Evolutionary conservation across 345 rosid genomes (phyloP), one percentile per base, ranked within the genome.

Genomic region (Stellera chamaejasme): DNA sequence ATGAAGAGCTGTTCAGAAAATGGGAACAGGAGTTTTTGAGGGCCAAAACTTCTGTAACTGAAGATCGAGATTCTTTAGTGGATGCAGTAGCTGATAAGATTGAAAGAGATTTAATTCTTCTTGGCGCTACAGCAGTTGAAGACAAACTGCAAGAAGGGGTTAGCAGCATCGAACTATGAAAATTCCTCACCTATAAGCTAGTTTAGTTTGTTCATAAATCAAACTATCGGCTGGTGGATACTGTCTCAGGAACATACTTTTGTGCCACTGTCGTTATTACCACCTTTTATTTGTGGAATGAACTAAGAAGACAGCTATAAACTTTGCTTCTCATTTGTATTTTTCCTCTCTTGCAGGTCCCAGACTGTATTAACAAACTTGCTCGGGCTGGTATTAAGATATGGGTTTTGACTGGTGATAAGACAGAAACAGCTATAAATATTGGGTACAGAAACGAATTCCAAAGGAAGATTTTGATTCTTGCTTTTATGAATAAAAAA

Each of bases 321-420:
- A 32, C 39, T 32, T 32, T 5, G 39, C 3, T 32, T 32, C 39
- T 8, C 39, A 32, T 32, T 32, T 5, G 9, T 13, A n/a, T 66
- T 59, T 55, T 48, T 52, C 55, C 54, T 45, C n/a, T 57, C 52
- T 43, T 52, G 6, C 55, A 88, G 96, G 96, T 89, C 66, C 84
- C 88, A 41, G 79, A 72, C 49, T 85, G 91, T 52, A 80, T 88
- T 62, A 77, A 75, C 13, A 88, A 74, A 61, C 85, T 88, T 55
- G 82, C 94, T 19, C 72, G 50, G 66, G 94, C 94, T 44, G 82
- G 80, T 58, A 72, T 88, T 16, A 81, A 76, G 63, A 54, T 88
- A 73, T 88, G 96, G 96, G 81, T 88, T 56, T 63, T 88, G 66
- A 88, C 96, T 0, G 94, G 96, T 0, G 96, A 88, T 68, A 88